Base-by-base conservation (phyloP, 2,329 filamentous ascomycete genomes). In the Fusarium sp. region DNA sequence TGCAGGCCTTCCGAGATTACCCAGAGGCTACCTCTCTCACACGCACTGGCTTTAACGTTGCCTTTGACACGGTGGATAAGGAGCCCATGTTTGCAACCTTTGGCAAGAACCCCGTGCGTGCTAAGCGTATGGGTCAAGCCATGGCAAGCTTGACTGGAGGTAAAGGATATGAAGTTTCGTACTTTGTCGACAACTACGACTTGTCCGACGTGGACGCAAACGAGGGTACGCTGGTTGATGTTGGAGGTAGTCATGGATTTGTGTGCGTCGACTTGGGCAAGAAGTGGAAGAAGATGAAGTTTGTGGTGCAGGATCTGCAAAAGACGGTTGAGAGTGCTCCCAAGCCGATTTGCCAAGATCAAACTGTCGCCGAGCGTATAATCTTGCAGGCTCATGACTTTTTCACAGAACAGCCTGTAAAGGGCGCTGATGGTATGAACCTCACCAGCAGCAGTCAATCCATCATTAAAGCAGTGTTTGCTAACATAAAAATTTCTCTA, bases 191-290 rank as follows among this genome's bases (percentile, higher is more conserved):
- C 41, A 87, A 85, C 50, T 91, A 88, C 74, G 86, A 90, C 74
- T 87, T 91, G 75, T 80, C 83, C 1, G 83, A 83, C 1, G 79
- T 91, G 2, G 83, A 89, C 60, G 80, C 80, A 1, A 76, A 68
- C 2, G 80, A 80, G 6, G 89, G 86, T 4, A 88, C 84, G 0
- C 81, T 92, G 43, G 88, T 92, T 6, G 90, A 92, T 64, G 76
- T 91, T 16, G 90, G 90, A 11, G 90, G 90, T 3, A 88, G 87
- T 20, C 87, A 88, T 62, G 90, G 90, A 0, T 88, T 90, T 56
- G 86, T 88, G n/a, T 86, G 84, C 56, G 83, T 88, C n/a, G 88
- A 86, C 5, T 81, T 92, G 50, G 90, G 88, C 2, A 82, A 83
- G 69, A 81, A 80, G 65, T 90, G 86, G 80, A 83, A 83, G 56